Conservation (phyloP, 1,284 basidiomycete genomes). For the Sphagnurus paluster region DNA sequence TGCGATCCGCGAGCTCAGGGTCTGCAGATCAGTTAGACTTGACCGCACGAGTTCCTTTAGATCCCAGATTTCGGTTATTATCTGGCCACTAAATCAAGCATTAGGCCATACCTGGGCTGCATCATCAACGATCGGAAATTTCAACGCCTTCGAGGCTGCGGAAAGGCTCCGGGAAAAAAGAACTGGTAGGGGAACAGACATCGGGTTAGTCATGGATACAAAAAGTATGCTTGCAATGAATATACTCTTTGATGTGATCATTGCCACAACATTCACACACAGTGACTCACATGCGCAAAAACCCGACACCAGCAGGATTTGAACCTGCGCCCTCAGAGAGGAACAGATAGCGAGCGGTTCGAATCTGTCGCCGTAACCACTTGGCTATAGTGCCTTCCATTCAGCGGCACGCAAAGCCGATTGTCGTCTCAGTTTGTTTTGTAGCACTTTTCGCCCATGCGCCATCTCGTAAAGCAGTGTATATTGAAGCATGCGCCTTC, state of each 20-base stretch:
- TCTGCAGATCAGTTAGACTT: slow-evolving; percentile 52
- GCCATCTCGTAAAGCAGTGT: too few relatives aligned
- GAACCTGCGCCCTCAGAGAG: slow-evolving; percentile 19
- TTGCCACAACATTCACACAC: too few relatives aligned
- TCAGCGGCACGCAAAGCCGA: too few relatives aligned
- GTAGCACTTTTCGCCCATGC: too few relatives aligned
- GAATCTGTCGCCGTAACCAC: slow-evolving; percentile 49
- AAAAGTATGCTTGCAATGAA: too few relatives aligned
- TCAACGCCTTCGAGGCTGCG: slow-evolving; percentile 27
- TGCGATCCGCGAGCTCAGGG: slow-evolving; percentile 49
- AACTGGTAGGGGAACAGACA: slow-evolving; percentile 29
- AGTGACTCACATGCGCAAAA: slow-evolving; percentile 1
- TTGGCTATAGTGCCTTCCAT: slow-evolving; percentile 34
- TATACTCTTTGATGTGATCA: too few relatives aligned
- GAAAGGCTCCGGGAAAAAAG: slow-evolving; percentile 29
- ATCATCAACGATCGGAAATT: slow-evolving; percentile 30
- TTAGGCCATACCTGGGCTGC: slow-evolving; percentile 33
- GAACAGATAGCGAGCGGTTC: slow-evolving; percentile 32
- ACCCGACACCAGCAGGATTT: slow-evolving; percentile 32
- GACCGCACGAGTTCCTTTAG: slow-evolving; percentile 58
- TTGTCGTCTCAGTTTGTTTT: too few relatives aligned
- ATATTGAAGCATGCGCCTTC: too few relatives aligned
- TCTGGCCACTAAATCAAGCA: not conserved
- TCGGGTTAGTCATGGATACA: not conserved
- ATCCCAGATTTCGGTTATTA: not conserved